phyloP scores from a whole-genome alignment of 805 yeast genomes.

The Starmerella sp. region DNA sequence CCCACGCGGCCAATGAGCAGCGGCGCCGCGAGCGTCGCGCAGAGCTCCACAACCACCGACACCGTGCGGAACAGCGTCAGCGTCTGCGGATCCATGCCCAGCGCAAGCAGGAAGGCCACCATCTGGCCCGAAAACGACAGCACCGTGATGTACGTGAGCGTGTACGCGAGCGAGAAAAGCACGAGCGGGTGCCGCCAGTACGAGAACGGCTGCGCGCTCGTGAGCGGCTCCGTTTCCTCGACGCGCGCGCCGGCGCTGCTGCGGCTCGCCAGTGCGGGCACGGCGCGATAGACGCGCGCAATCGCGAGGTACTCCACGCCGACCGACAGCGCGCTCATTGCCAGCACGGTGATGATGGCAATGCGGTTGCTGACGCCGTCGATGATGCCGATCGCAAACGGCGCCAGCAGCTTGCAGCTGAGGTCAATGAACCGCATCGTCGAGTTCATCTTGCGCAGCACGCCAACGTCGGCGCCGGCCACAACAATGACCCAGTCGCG shows the following conservation, averaged over 20 bases:
- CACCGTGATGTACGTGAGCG: constrained; percentile 31
- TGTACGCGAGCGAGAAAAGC: constrained; percentile 27
- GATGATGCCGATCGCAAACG: constrained; percentile 30
- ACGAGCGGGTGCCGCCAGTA: constrained; percentile 26
- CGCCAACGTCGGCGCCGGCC: constrained; percentile 22
- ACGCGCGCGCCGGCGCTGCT: neutral
- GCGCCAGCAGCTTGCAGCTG: constrained; percentile 32
- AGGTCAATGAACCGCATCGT: constrained; percentile 33
- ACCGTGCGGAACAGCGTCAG: constrained; percentile 30
- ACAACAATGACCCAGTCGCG: constrained; percentile 36
- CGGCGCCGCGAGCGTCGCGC: constrained; percentile 30
- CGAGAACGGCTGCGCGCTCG: constrained; percentile 5
- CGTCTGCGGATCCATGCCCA: constrained; percentile 26
- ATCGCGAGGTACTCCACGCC: constrained; percentile 30
- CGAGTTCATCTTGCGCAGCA: constrained; percentile 28
- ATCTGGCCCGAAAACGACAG: constrained; percentile 33
- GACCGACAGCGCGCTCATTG: constrained; percentile 26
- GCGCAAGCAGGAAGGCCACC: constrained; percentile 30
- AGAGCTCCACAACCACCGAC: constrained; percentile 30
- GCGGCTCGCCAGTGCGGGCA: constrained; percentile 24
- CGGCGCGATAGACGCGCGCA: constrained; percentile 28
- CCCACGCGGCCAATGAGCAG: constrained; percentile 21
- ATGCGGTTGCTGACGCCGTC: constrained; percentile 23
- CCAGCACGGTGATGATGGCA: constrained; percentile 27
- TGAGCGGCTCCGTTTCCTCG: neutral